Evolutionary conservation across 257 asterid genomes (phyloP), one percentile per base, ranked within the genome.

Genomic region (Anisodus tanguticus): DNA sequence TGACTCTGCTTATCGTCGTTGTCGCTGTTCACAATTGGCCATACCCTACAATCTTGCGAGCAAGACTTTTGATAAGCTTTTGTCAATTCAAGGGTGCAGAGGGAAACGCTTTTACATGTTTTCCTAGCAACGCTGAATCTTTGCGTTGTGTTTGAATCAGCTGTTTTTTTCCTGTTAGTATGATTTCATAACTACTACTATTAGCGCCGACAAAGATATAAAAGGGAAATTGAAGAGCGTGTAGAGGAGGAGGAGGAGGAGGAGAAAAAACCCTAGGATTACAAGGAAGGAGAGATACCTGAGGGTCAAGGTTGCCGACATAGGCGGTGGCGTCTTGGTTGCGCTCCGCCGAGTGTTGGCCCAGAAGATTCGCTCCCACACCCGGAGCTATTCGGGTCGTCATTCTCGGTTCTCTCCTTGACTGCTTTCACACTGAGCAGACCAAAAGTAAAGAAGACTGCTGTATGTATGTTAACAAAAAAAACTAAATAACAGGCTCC

Each of bases 331-430:
- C 97, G 80, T 94, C 98, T 83, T 94, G 98, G 93, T 95, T 95
- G 85, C 97, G 95, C 92, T 95, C 99, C 84, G 97, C 98, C 59
- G 98, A 89, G 89, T 95, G 99, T 90, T 95, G 99, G 54, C 99
- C 98, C 82, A 95, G 92, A 49, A 95, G 97, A 87, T 95, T 95
- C 6, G 99, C 97, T 74, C 98, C 98, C 11, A 95, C 98, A 2
- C 98, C 99, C 5, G 97, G 99, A 83, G 98, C 98, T 66, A 95
- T 95, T 88, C 99, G 87, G 67, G 97, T 93, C 84, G 99, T 94
- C 99, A 91, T 91, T 5, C 12, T 22, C 62, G 8, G 13, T 11
- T 15, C 31, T 41, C 31, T 16, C 77, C 9, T 54, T 16, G 54
- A 12, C 39, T 62, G 54, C 31, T 69, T 69, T 54, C 16, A 41